Percentiles rank a stretch among this genome's conserved stretches.
These are phyloP conservation scores for Metahyphopichia silvanorum DNA, from an alignment of 805 yeast genomes.

Conservation along the genomic window DNA sequence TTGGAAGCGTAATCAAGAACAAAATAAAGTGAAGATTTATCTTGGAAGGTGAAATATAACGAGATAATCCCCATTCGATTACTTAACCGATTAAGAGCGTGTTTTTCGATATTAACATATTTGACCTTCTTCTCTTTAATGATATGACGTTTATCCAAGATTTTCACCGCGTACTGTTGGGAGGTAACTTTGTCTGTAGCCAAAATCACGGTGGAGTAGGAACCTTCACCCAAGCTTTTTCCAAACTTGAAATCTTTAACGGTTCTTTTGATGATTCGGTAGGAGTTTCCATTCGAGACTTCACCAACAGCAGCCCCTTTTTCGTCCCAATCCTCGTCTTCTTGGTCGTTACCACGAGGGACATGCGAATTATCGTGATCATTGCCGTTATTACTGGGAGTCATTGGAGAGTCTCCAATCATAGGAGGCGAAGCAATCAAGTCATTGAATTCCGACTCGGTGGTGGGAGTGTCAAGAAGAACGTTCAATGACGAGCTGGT, in stretches of 20 bases:
- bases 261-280: constrained; percentile 28
- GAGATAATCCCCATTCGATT: constrained; percentile 61
- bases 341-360: constrained; percentile 6
- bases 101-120: constrained; percentile 80
- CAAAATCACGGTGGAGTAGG: constrained; percentile 43
- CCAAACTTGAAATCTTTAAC: constrained; percentile 43
- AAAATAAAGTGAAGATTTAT: constrained; percentile 67
- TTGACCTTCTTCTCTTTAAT: constrained; percentile 81
- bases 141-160: constrained; percentile 72
- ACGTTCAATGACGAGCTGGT: constrained; percentile 37
- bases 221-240: constrained; percentile 41
- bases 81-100: constrained; percentile 69
- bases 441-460: constrained; percentile 16
- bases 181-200: constrained; percentile 50
- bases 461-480: constrained; percentile 26
- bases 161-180: constrained; percentile 69
- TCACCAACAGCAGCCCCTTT: constrained; percentile 33
- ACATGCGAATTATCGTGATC: constrained; percentile 2
- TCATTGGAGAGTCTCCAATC: background rate
- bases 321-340: constrained; percentile 27
- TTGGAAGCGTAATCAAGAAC: constrained; percentile 76
- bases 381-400: constrained; percentile 6
- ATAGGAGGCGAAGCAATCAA: constrained; percentile 7
- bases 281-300: constrained; percentile 11
- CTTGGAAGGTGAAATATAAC: constrained; percentile 76